phyloP scores from a whole-genome alignment of 2,329 filamentous ascomycete species.

The Cladophialophora yegresii region DNA sequence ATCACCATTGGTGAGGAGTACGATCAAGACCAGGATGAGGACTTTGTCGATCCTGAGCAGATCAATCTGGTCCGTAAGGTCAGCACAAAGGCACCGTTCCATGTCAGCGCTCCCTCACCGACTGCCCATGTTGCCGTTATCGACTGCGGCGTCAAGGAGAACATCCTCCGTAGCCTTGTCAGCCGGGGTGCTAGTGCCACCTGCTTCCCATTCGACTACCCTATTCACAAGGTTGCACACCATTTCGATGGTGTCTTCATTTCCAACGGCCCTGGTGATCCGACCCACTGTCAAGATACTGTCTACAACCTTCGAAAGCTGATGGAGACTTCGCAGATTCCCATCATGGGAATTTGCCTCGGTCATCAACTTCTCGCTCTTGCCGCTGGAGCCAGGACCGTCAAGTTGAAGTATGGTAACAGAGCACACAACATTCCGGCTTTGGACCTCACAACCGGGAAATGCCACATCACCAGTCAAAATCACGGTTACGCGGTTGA shows the following conservation, averaged over 20 bases:
- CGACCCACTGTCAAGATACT: constrained; percentile 92
- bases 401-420: constrained; percentile 99
- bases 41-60: constrained; percentile 89
- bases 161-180: constrained; percentile 93
- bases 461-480: constrained; percentile 98
- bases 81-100: constrained; percentile 97
- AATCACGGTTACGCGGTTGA: constrained; percentile 98
- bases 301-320: constrained; percentile 88
- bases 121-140: constrained; percentile 90
- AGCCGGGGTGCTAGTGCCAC: constrained; percentile 89
- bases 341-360: constrained; percentile 96
- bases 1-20: constrained; percentile 97
- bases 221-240: constrained; percentile 95
- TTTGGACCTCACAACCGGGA: constrained; percentile 88
- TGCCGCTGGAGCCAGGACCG: constrained; percentile 81
- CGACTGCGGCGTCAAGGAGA: constrained; percentile 99
- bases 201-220: constrained; percentile 94
- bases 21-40: constrained; percentile 96
- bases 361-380: constrained; percentile 94
- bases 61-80: constrained; percentile 96
- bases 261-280: constrained; percentile 96
- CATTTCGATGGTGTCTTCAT: constrained; percentile 99
- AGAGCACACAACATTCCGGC: constrained; percentile 98
- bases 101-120: constrained; percentile 80
- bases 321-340: constrained; percentile 87